Percentiles rank a stretch among this genome's conserved stretches.
Evolutionary conservation across 768 basidiomycete genomes (phyloP).

Genomic region (Leccinellum rugosiceps): DNA sequence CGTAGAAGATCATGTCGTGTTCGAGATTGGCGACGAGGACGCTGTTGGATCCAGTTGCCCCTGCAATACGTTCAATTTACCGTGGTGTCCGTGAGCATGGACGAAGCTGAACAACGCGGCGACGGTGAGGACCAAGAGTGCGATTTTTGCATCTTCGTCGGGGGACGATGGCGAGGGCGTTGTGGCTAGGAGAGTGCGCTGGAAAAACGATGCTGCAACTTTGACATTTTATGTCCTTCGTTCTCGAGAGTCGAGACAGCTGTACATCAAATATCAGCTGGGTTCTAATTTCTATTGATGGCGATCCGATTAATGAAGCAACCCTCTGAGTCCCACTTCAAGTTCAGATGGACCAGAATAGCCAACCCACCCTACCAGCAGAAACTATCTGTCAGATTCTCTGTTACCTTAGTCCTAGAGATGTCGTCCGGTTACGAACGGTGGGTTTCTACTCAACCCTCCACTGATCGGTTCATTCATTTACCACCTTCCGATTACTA

Average conservation of each 20-base stretch:
- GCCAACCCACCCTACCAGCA: neutral
- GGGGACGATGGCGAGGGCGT: too few relatives aligned
- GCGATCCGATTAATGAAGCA: too few relatives aligned
- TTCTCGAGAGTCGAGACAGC: too few relatives aligned
- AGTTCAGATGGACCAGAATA: neutral
- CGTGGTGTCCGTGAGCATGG: conserved; percentile 39
- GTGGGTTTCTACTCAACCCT: neutral
- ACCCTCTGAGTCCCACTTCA: too few relatives aligned
- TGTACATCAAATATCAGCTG: too few relatives aligned
- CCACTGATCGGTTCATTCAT: neutral
- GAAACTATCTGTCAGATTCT: neutral
- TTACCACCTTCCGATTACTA: neutral
- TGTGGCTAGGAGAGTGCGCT: neutral
- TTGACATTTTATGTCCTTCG: too few relatives aligned
- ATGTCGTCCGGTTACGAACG: neutral
- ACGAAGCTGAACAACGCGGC: conserved; percentile 2
- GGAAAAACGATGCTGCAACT: neutral
- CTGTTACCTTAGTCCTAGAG: neutral
- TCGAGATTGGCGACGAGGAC: conserved; percentile 89
- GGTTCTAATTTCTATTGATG: too few relatives aligned
- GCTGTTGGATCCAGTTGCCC: conserved; percentile 54
- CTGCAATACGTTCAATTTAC: conserved; percentile 40
- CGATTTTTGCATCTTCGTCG: neutral
- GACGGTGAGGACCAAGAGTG: conserved; percentile 10
- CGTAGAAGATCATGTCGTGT: conserved; percentile 73